Conservation (phyloP, 257 asterid species). For the Fraxinus cuspidata region DNA sequence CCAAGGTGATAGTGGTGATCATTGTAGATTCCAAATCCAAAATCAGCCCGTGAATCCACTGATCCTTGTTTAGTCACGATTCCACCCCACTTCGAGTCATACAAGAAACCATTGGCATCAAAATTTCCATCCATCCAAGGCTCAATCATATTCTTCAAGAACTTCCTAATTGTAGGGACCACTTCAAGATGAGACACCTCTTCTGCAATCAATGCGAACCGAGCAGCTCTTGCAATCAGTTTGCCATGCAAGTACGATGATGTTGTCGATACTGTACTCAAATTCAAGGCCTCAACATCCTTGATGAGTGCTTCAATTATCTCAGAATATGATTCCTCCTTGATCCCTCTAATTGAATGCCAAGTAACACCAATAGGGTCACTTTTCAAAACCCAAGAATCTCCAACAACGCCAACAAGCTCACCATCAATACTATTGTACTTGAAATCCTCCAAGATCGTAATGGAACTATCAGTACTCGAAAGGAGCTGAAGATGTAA, state of each 20-base stretch:
- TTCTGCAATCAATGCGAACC: constrained; percentile 87
- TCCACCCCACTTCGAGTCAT: constrained; percentile 94
- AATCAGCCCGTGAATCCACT: constrained; percentile 76
- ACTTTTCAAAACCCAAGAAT: constrained; percentile 75
- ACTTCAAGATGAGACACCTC: constrained; percentile 69
- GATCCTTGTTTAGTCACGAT: constrained; percentile 82
- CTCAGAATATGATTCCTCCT: constrained; percentile 56
- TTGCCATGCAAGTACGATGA: constrained; percentile 85
- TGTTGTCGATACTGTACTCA: constrained; percentile 50
- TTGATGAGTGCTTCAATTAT: constrained; percentile 55
- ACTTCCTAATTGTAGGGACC: constrained; percentile 60
- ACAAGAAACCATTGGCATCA: constrained; percentile 67
- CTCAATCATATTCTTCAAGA: constrained; percentile 81
- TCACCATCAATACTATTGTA: constrained; percentile 82
- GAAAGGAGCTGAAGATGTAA: constrained; percentile 76
- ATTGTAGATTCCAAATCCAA: constrained; percentile 83
- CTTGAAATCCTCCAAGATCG: constrained; percentile 66
- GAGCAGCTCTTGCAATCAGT: constrained; percentile 92
- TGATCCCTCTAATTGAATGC: constrained; percentile 78
- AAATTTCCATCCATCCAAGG: constrained; percentile 94
- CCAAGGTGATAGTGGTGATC: constrained; percentile 93
- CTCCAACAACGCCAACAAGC: constrained; percentile 88
- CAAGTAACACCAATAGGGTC: constrained; percentile 82
- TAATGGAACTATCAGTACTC: constrained; percentile 36
- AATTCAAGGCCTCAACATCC: constrained; percentile 64